Conservation (phyloP, 306 rosid genomes). For the Neltuma alba region DNA sequence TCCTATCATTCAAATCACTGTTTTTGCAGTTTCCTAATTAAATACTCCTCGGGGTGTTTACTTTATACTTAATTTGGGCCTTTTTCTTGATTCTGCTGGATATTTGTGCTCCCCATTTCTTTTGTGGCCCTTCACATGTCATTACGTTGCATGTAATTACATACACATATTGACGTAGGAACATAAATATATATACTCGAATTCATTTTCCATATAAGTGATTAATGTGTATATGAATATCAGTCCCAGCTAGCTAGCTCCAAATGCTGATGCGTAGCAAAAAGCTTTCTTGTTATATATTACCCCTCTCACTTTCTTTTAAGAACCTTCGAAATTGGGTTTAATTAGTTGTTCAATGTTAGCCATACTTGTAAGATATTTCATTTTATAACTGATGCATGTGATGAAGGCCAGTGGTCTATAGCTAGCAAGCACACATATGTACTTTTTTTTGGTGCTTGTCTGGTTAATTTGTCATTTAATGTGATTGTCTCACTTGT, state of each 20-base stretch:
- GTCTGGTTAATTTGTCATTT: slow-evolving; percentile 3
- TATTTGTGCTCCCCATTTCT: slow-evolving; percentile 70
- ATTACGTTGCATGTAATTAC: slow-evolving; percentile 59
- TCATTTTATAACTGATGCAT: slow-evolving; percentile 11
- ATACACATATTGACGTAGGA: slow-evolving; percentile 46
- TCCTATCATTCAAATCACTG: slow-evolving; percentile 63
- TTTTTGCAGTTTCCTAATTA: slow-evolving; percentile 55
- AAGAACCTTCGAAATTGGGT: background rate
- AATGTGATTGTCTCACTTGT: slow-evolving; percentile 28
- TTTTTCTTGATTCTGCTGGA: slow-evolving; percentile 53
- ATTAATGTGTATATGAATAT: background rate
- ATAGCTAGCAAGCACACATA: background rate
- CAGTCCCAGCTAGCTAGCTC: background rate
- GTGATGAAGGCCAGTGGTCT: slow-evolving; percentile 7
- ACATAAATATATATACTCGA: slow-evolving; percentile 15
- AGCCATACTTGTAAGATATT: slow-evolving; percentile 5
- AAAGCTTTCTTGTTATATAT: background rate
- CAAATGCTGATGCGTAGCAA: background rate
- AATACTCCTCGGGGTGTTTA: slow-evolving; percentile 45
- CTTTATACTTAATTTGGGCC: slow-evolving; percentile 60
- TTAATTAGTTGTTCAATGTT: slow-evolving; percentile 20
- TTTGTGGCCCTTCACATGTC: slow-evolving; percentile 5
- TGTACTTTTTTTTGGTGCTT: slow-evolving; percentile 10
- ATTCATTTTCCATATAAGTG: slow-evolving; percentile 16
- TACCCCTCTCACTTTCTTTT: background rate